A percentile compares a stretch with the other conserved stretches of the same genome.
Evolutionary conservation across 2,329 filamentous ascomycete genomes (phyloP).

Genomic region (Fusarium sp.): DNA sequence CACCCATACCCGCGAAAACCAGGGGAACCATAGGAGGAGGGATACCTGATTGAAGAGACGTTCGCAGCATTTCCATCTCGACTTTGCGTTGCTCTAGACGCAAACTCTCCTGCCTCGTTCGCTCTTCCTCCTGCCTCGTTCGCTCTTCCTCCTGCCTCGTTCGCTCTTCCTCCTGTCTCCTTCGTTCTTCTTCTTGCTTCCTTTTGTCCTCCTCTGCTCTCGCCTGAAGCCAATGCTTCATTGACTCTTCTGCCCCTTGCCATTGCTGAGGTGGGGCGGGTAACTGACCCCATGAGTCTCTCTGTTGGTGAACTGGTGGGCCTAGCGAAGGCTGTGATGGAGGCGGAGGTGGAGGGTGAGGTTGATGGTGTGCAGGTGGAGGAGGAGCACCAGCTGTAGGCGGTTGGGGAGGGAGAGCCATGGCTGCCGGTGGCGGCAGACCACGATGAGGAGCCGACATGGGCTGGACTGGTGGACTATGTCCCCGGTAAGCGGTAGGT

Average conservation of each 20-base stretch:
- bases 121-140: constrained; percentile 76
- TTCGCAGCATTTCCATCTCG: constrained; percentile 77
- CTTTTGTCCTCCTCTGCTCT: constrained; percentile 79
- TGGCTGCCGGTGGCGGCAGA: constrained; percentile 74
- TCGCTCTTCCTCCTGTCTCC: constrained; percentile 76
- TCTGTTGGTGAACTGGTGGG: constrained; percentile 47
- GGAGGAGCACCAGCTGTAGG: constrained; percentile 48
- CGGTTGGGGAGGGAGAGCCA: constrained; percentile 66
- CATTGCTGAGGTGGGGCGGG: constrained; percentile 74
- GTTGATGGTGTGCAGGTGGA: constrained; percentile 46
- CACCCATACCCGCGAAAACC: constrained; percentile 77
- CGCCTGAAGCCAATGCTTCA: constrained; percentile 76
- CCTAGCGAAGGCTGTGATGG: constrained; percentile 45
- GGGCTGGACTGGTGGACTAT: constrained; percentile 62
- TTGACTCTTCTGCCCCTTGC: constrained; percentile 75
- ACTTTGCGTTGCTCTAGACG: constrained; percentile 78
- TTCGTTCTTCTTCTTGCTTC: constrained; percentile 79
- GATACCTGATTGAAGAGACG: constrained; percentile 75
- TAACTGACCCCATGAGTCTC: constrained; percentile 62
- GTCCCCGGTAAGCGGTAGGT: constrained; percentile 55
- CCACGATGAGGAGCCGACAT: constrained; percentile 79
- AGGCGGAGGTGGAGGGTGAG: constrained; percentile 46
- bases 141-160: constrained; percentile 79
- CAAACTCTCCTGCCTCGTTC: constrained; percentile 70
- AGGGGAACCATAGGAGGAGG: constrained; percentile 80